Percentiles rank a stretch among this genome's conserved stretches.
phyloP scores from a whole-genome alignment of 345 rosid genomes.

The Syzygium aqueum region DNA sequence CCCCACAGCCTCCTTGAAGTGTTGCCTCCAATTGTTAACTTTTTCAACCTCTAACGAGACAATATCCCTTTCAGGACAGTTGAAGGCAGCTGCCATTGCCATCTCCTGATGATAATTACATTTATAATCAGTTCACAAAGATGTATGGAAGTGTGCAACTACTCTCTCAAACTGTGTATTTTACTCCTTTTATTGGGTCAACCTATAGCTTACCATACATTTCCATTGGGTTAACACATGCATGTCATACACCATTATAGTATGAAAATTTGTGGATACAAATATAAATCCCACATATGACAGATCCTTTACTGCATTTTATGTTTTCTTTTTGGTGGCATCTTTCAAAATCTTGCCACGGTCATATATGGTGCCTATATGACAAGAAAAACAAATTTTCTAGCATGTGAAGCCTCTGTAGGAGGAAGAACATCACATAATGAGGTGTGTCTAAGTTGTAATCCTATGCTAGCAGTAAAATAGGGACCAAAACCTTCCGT shows the following conservation, averaged over 20 bases:
- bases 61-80: slow-evolving; percentile 41
- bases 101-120: slow-evolving; percentile 31
- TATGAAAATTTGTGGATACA: neutral
- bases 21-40: slow-evolving; percentile 51
- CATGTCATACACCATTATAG: neutral
- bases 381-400: neutral
- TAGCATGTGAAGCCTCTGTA: neutral
- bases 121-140: neutral
- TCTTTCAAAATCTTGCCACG: neutral
- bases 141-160: neutral
- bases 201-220: neutral
- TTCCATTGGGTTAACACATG: neutral
- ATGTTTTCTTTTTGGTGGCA: neutral
- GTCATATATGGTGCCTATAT: neutral
- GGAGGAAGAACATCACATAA: neutral
- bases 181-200: neutral
- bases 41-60: slow-evolving; percentile 40
- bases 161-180: neutral
- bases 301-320: neutral
- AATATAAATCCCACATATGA: neutral
- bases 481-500: neutral
- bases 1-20: slow-evolving; percentile 19
- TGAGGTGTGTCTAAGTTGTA: neutral
- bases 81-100: slow-evolving; percentile 37
- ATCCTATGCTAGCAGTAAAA: neutral